These are phyloP conservation scores for Dorcoceras hygrometricum DNA, from an alignment of 257 asterid genomes.

Conservation along the genomic window DNA sequence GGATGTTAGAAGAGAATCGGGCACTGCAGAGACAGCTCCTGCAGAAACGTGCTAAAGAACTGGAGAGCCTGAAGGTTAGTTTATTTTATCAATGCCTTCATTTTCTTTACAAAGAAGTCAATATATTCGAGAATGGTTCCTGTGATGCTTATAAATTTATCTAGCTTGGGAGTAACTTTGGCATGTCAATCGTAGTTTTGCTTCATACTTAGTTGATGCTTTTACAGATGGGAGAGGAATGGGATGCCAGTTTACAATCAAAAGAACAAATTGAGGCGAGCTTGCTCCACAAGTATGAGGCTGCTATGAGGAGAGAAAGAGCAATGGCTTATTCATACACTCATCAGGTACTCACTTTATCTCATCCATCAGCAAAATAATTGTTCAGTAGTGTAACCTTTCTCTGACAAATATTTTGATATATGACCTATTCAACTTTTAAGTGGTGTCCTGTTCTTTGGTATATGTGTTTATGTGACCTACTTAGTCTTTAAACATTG, in stretches of 20 bases:
- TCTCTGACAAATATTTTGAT: background rate
- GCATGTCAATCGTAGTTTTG: too few species aligned
- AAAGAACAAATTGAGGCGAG: conserved; percentile 72
- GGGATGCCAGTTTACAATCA: conserved; percentile 83
- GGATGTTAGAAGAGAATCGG: conserved; percentile 84
- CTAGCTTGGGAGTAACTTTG: too few species aligned
- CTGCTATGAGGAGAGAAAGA: conserved; percentile 87
- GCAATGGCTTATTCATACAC: conserved; percentile 91
- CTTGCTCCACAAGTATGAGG: conserved; percentile 77
- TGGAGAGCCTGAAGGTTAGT: conserved; percentile 73
- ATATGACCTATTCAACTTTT: background rate
- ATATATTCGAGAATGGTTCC: too few species aligned
- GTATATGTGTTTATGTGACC: too few species aligned
- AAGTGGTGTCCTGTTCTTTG: too few species aligned
- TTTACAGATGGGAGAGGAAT: conserved; percentile 82
- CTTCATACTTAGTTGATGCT: background rate
- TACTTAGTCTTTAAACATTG: too few species aligned
- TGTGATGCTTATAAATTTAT: too few species aligned
- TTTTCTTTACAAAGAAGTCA: conserved; percentile 10
- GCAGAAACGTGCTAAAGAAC: conserved; percentile 81
- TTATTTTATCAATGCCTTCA: conserved; percentile 22
- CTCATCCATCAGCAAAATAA: too few species aligned
- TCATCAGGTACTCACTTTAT: conserved; percentile 67
- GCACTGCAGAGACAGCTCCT: conserved; percentile 85
- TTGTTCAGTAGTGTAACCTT: background rate